Conservation (phyloP, 2,329 filamentous ascomycete genomes). For the Trichoderma sp. region DNA sequence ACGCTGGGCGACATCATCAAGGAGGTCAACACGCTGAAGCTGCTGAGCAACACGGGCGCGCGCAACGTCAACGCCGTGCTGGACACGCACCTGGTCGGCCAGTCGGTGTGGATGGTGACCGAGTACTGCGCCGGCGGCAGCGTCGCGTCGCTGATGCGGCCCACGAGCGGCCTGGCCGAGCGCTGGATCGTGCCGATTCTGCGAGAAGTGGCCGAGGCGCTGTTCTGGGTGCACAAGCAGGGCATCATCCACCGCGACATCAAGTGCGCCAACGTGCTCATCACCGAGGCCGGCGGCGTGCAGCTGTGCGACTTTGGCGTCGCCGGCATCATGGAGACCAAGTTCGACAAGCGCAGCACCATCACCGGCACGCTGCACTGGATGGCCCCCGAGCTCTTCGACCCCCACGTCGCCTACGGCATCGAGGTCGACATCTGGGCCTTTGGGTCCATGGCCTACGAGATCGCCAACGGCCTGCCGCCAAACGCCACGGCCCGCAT, state of each 20-base stretch:
- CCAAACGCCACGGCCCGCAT: slow-evolving; percentile 54
- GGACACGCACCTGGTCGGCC: slow-evolving; percentile 74
- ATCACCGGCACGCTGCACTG: slow-evolving; percentile 70
- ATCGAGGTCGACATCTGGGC: slow-evolving; percentile 70
- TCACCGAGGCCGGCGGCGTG: slow-evolving; percentile 74
- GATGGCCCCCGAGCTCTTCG: slow-evolving; percentile 69
- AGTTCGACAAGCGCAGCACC: slow-evolving; percentile 65
- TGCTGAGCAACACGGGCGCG: slow-evolving; percentile 72
- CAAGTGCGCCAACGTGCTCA: slow-evolving; percentile 77
- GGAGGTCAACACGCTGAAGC: slow-evolving; percentile 67
- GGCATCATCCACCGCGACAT: slow-evolving; percentile 72
- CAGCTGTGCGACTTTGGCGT: slow-evolving; percentile 68
- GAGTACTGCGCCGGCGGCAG: slow-evolving; percentile 85
- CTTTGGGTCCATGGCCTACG: slow-evolving; percentile 68
- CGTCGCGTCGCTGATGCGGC: slow-evolving; percentile 71
- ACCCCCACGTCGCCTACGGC: slow-evolving; percentile 56
- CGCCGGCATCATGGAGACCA: slow-evolving; percentile 64
- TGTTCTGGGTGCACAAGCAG: slow-evolving; percentile 68
- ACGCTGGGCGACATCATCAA: slow-evolving; percentile 67
- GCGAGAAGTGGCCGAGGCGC: slow-evolving; percentile 65
- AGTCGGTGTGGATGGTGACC: slow-evolving; percentile 83
- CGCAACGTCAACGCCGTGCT: slow-evolving; percentile 80
- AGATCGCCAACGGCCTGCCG: slow-evolving; percentile 67
- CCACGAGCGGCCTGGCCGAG: slow-evolving; percentile 67
- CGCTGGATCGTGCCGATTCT: slow-evolving; percentile 71